phyloP scores from a whole-genome alignment of 192 early-diverging fungal genomes.

The Dissophora globulifera region DNA sequence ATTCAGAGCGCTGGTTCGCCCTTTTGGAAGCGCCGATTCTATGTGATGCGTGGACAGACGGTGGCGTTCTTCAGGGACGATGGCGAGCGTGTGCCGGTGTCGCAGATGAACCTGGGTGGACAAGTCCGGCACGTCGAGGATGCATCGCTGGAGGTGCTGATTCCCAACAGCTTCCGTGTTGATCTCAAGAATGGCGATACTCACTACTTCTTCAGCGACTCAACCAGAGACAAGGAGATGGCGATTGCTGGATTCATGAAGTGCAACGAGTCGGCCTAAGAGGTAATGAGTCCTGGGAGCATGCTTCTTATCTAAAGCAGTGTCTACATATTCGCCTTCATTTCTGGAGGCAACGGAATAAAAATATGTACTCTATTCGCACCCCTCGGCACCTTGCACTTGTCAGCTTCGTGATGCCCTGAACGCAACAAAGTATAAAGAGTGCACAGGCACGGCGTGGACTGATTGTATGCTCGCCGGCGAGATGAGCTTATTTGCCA shows the following conservation, averaged over 20 bases:
- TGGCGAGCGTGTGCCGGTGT: conserved; percentile 50
- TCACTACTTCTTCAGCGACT: conserved; percentile 63
- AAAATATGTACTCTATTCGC: too few relatives aligned
- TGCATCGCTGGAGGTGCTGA: conserved; percentile 60
- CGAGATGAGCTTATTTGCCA: too few relatives aligned
- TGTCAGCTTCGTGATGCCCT: too few relatives aligned
- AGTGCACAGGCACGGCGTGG: too few relatives aligned
- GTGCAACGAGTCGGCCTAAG: conserved; percentile 54
- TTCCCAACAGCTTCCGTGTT: conserved; percentile 63
- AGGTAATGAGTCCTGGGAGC: too few relatives aligned
- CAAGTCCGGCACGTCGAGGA: conserved; percentile 53
- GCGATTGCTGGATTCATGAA: conserved; percentile 56
- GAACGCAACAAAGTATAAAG: too few relatives aligned
- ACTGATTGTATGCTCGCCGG: too few relatives aligned
- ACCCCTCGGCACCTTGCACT: too few relatives aligned
- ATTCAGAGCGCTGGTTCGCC: conserved; percentile 58
- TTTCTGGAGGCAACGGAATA: too few relatives aligned
- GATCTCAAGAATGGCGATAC: conserved; percentile 55
- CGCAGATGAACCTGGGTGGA: conserved; percentile 54
- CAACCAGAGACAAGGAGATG: conserved; percentile 53
- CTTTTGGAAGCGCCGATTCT: conserved; percentile 71
- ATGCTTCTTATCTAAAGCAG: too few relatives aligned
- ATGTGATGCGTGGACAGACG: conserved; percentile 61
- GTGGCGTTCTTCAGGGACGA: conserved; percentile 63
- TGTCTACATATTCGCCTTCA: too few relatives aligned